phyloP scores from a whole-genome alignment of 306 rosid species.

The Nissolia schottii region DNA sequence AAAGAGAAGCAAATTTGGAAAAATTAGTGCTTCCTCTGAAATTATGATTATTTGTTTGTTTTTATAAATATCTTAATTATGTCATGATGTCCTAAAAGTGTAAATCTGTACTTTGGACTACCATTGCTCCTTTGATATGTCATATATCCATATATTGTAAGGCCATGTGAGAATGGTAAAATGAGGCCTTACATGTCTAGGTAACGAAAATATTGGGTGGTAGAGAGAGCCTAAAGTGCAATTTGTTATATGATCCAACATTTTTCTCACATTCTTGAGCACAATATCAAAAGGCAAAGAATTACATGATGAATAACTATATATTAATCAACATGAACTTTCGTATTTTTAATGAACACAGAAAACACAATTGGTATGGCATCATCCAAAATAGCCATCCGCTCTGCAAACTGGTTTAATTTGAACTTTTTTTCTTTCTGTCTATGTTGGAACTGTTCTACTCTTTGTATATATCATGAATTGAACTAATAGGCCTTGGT shows the following conservation, averaged over 20 bases:
- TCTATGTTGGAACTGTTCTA: constrained; percentile 11
- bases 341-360: constrained; percentile 37
- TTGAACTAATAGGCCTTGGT: constrained; percentile 12
- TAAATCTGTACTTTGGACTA: neutral
- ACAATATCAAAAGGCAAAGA: neutral
- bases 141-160: neutral
- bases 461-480: constrained; percentile 7
- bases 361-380: constrained; percentile 27
- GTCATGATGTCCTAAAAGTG: neutral
- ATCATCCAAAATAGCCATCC: neutral
- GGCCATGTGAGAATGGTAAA: neutral
- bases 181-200: neutral
- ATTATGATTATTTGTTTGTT: neutral
- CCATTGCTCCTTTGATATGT: neutral
- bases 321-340: constrained; percentile 18
- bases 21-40: neutral
- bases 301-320: neutral
- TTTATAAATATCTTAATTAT: neutral
- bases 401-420: neutral
- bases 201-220: neutral
- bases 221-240: neutral
- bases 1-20: neutral
- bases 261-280: neutral
- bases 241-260: neutral
- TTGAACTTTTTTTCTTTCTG: neutral